A percentile compares a stretch with the other conserved stretches of the same genome.
phyloP scores from a whole-genome alignment of 352 stramenopile species.

The Phytophthora crassamura region DNA sequence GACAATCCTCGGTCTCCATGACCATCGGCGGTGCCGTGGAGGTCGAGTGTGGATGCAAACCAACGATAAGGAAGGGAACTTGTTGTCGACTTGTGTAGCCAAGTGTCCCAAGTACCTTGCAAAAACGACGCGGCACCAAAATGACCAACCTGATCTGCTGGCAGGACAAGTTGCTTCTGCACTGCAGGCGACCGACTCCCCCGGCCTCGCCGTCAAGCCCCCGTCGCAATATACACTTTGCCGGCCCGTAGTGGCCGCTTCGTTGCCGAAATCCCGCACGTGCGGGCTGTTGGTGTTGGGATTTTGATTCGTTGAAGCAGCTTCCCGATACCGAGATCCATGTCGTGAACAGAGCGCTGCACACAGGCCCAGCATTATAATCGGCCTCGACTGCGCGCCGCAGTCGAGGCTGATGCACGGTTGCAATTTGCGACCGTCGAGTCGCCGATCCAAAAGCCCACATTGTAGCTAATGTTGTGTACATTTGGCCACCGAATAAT shows the following conservation, averaged over 20 bases:
- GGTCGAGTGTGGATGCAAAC: not conserved
- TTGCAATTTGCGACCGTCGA: too few species aligned
- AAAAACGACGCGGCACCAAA: slow-evolving; percentile 13
- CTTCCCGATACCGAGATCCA: not conserved
- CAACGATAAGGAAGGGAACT: not conserved
- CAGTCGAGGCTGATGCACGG: too few species aligned
- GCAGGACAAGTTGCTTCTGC: not conserved
- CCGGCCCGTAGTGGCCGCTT: not conserved
- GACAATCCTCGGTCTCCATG: not conserved
- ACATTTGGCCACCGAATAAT: too few species aligned
- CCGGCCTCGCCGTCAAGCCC: not conserved
- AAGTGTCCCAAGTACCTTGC: slow-evolving; percentile 36
- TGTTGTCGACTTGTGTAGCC: slow-evolving; percentile 36
- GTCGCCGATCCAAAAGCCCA: too few species aligned
- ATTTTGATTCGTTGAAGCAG: not conserved
- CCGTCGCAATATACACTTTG: slow-evolving; percentile 16
- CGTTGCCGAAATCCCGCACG: not conserved
- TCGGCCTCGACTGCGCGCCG: slow-evolving; percentile 2
- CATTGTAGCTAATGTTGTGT: too few species aligned
- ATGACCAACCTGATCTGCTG: slow-evolving; percentile 13
- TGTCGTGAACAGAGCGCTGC: not conserved
- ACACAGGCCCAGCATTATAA: not conserved
- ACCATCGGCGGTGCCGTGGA: too few species aligned
- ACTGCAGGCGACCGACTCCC: not conserved
- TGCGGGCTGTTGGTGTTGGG: not conserved